Conservation (phyloP, 2,329 filamentous ascomycete genomes). For the Hymenoscyphus occultus region DNA sequence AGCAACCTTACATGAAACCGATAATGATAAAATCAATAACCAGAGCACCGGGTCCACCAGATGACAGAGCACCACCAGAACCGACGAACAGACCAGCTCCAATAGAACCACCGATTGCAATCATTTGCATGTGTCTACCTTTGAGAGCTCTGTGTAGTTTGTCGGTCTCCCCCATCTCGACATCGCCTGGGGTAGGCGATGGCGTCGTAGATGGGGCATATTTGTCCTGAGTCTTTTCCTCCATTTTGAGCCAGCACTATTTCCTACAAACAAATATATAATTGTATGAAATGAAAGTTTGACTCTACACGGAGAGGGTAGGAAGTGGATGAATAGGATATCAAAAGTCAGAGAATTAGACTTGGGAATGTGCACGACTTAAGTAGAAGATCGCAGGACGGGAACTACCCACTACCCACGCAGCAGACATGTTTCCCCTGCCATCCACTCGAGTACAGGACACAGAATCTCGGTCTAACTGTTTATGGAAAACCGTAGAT, state of each 20-base stretch:
- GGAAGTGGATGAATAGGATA: neutral
- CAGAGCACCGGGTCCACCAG: conserved; percentile 66
- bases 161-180: conserved; percentile 25
- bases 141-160: conserved; percentile 43
- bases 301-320: conserved; percentile 22
- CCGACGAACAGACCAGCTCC: conserved; percentile 51
- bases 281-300: conserved; percentile 6
- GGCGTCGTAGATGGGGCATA: conserved; percentile 13
- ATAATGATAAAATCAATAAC: conserved; percentile 75
- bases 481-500: neutral
- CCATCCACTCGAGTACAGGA: neutral
- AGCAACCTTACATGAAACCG: conserved; percentile 62
- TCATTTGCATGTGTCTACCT: conserved; percentile 50
- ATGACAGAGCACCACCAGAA: conserved; percentile 42
- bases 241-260: conserved; percentile 12
- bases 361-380: conserved; percentile 16
- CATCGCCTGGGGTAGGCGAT: conserved; percentile 17
- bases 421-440: conserved; percentile 2
- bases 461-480: neutral
- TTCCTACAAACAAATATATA: neutral
- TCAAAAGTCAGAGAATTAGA: neutral
- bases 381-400: conserved; percentile 17
- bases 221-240: conserved; percentile 16
- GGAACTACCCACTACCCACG: conserved; percentile 4
- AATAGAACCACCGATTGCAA: conserved; percentile 50